A percentile compares a stretch with the other conserved stretches of the same genome.
phyloP scores from a whole-genome alignment of 2,329 filamentous ascomycete species.

The Pseudogymnoascus pannorum region DNA sequence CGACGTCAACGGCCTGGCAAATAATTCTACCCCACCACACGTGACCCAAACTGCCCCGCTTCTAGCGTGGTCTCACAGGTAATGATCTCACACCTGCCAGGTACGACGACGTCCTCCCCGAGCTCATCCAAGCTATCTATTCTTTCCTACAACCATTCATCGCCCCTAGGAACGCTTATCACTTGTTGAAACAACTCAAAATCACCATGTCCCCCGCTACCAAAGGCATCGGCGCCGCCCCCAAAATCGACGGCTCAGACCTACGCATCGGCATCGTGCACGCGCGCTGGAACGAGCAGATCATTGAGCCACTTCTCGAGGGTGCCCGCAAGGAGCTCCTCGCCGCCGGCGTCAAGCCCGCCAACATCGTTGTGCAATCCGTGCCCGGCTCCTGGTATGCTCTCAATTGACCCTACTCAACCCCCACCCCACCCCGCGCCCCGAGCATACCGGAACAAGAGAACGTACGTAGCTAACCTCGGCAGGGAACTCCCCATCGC shows the following conservation, averaged over 20 bases:
- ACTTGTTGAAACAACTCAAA: neutral
- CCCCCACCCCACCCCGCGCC: neutral
- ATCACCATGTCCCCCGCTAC: neutral
- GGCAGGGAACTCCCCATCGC: conserved; percentile 72
- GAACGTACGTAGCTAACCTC: neutral
- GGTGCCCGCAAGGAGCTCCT: conserved; percentile 74
- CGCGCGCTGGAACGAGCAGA: conserved; percentile 80
- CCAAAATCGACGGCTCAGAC: conserved; percentile 58
- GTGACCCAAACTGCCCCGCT: neutral
- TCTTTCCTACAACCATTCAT: neutral
- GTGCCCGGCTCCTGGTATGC: conserved; percentile 76
- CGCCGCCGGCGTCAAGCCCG: conserved; percentile 71
- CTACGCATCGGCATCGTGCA: conserved; percentile 93
- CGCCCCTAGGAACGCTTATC: neutral
- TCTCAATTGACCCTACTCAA: neutral
- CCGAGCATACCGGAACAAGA: neutral
- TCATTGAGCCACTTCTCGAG: conserved; percentile 78
- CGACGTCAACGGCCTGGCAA: neutral
- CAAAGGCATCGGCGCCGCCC: conserved; percentile 56
- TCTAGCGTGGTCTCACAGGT: conserved; percentile 1
- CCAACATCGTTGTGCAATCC: conserved; percentile 82
- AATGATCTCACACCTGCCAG: conserved; percentile 4
- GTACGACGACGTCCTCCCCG: neutral
- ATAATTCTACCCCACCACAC: conserved; percentile 5
- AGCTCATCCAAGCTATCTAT: neutral